Percentiles rank a stretch among this genome's conserved stretches.
Evolutionary conservation across 2,329 filamentous ascomycete genomes (phyloP).

Genomic region (Dryadomyces sulphureus): DNA sequence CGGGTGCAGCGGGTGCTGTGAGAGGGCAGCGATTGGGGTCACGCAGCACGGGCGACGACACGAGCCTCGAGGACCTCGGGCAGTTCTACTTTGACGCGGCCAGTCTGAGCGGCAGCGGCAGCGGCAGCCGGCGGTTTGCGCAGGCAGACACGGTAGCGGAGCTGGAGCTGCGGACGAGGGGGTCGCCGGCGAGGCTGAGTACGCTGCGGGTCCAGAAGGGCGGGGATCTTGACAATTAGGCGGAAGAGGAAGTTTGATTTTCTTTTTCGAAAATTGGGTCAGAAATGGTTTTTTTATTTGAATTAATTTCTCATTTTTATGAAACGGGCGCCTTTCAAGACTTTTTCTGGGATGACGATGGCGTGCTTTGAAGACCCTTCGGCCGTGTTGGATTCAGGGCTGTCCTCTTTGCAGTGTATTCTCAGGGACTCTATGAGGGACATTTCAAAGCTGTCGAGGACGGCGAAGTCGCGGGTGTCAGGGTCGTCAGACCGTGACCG

Average conservation of each 20-base stretch:
- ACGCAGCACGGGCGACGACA: neutral
- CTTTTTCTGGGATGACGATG: too few species aligned
- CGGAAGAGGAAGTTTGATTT: neutral
- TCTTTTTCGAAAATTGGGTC: neutral
- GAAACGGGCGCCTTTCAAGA: too few species aligned
- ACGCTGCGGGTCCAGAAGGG: constrained; percentile 11
- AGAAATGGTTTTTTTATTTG: neutral
- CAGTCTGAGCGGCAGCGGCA: neutral
- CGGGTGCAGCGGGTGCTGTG: neutral
- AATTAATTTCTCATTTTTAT: neutral
- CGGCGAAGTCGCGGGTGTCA: too few species aligned
- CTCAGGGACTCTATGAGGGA: too few species aligned
- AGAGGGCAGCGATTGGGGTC: neutral
- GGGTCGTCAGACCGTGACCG: too few species aligned
- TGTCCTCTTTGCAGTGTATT: too few species aligned
- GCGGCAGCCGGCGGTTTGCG: neutral
- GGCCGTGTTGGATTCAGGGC: too few species aligned
- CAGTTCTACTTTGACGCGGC: neutral
- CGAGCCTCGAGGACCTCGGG: neutral
- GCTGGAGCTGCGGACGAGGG: constrained; percentile 1
- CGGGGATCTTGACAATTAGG: constrained; percentile 8
- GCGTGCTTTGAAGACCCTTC: too few species aligned
- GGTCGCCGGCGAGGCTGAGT: constrained; percentile 1
- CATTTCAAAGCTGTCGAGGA: too few species aligned
- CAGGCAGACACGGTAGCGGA: neutral